These are phyloP conservation scores for Schizophyllum amplum DNA, from an alignment of 1,284 basidiomycete genomes.

Conservation along the genomic window DNA sequence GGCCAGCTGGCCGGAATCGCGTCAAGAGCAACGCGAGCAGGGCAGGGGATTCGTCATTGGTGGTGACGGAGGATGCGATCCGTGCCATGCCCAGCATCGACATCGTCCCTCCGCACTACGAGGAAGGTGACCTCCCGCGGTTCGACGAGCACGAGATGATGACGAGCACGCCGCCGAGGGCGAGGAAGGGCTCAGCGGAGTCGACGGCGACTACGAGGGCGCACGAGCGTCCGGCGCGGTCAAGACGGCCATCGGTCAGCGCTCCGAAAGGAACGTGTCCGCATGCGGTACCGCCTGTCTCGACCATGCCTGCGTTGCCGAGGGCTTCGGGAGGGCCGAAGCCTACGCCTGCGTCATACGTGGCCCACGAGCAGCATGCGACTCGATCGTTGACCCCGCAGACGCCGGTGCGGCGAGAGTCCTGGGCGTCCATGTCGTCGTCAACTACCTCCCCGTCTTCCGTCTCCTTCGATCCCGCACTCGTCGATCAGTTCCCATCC, in stretches of 20 bases:
- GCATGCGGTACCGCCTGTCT: no score
- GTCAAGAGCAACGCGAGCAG: background rate
- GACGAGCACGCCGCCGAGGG: background rate
- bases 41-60: no score
- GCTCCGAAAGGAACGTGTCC: no score
- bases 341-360: background rate
- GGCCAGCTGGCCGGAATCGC: background rate
- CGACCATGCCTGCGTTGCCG: no score
- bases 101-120: background rate
- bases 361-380: no score
- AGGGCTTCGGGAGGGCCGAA: background rate
- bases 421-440: background rate
- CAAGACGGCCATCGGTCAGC: background rate
- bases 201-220: background rate
- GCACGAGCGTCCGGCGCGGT: no score
- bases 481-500: background rate
- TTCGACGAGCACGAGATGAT: background rate
- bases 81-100: background rate
- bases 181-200: background rate
- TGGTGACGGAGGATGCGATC: background rate
- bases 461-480: background rate
- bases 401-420: background rate
- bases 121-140: background rate
- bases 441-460: background rate
- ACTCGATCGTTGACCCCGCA: no score